Conservation (phyloP, 768 basidiomycete species). For the Collybiopsis luxurians region DNA sequence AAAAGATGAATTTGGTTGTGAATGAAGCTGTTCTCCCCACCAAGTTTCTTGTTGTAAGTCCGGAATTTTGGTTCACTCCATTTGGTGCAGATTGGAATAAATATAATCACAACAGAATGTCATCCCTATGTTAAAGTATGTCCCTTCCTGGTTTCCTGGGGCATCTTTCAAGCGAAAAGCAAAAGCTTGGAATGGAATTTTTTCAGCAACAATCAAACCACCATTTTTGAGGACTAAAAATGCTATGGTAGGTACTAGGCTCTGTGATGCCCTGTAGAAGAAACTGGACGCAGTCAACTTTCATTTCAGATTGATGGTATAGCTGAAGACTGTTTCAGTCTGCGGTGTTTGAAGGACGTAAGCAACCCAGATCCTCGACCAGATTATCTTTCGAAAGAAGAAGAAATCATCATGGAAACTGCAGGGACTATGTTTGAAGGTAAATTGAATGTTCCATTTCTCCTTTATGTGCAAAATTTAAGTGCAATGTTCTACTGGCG, state of each 20-base stretch:
- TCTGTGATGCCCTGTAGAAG: too few species aligned
- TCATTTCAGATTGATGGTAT: neutral
- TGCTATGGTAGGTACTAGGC: neutral
- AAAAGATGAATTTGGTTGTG: conserved; percentile 32
- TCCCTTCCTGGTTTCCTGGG: conserved; percentile 5
- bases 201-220: neutral
- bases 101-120: neutral
- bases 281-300: neutral
- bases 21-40: conserved; percentile 36
- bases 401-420: conserved; percentile 2
- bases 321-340: neutral
- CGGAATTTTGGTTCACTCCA: neutral
- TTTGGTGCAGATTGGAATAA: neutral
- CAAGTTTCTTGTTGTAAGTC: conserved; percentile 37
- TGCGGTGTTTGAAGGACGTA: neutral
- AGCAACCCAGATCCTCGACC: neutral
- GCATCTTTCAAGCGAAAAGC: conserved; percentile 3
- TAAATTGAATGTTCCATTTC: neutral
- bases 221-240: neutral
- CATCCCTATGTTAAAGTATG: neutral
- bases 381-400: neutral
- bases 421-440: conserved; percentile 7
- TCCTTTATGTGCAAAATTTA: too few species aligned
- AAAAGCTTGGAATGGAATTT: neutral
- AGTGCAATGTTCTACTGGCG: too few species aligned